A percentile compares a stretch with the other conserved stretches of the same genome.
Conservation (phyloP, 495 filamentous ascomycete genomes). For the Aspergillus steynii region DNA sequence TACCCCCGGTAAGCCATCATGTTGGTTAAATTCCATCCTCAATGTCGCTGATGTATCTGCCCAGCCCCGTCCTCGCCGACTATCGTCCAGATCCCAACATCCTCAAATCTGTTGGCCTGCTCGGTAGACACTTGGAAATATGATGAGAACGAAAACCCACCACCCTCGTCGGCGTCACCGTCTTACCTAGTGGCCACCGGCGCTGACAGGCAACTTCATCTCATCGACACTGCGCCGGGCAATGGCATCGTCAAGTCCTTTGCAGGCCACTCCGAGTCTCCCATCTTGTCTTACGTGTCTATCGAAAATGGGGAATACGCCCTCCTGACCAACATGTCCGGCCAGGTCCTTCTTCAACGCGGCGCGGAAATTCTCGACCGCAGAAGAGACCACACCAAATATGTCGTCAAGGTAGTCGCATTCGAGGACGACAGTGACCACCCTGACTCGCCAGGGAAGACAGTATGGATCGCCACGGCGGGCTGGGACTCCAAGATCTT, state of each 20-base stretch:
- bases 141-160: conserved; percentile 14
- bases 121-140: conserved; percentile 43
- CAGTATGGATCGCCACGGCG: conserved; percentile 57
- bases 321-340: conserved; percentile 64
- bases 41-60: background rate
- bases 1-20: conserved; percentile 46
- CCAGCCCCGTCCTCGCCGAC: conserved; percentile 52
- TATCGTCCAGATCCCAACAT: conserved; percentile 42
- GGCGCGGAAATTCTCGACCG: conserved; percentile 41
- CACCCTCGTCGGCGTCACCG: background rate
- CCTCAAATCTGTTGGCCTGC: conserved; percentile 57
- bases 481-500: conserved; percentile 65
- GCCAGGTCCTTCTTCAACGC: conserved; percentile 51
- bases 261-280: conserved; percentile 55
- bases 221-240: conserved; percentile 34
- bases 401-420: conserved; percentile 55
- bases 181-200: conserved; percentile 48
- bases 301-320: conserved; percentile 34
- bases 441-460: background rate
- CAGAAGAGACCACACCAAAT: conserved; percentile 62
- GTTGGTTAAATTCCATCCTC: conserved; percentile 1
- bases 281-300: conserved; percentile 53
- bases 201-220: conserved; percentile 53
- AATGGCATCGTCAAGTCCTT: conserved; percentile 30
- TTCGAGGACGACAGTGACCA: conserved; percentile 26